Evolutionary conservation across 352 stramenopile species (phyloP), one percentile per base, ranked within the genome.

Genomic region (Pythium monospermum): DNA sequence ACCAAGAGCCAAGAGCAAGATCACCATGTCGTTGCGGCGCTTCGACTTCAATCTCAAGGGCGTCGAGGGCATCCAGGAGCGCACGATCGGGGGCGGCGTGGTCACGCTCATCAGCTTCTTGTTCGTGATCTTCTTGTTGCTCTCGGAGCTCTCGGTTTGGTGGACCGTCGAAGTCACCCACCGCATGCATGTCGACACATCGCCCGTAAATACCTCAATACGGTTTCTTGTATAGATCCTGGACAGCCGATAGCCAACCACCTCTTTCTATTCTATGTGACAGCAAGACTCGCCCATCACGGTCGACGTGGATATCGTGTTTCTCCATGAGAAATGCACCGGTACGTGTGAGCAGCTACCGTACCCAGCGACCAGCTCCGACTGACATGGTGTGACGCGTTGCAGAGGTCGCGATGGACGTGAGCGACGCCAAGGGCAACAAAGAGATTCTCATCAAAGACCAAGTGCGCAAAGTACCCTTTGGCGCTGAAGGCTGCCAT

Each of bases 1-100:
- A 49, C 10, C 23, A 2, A 54, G 6, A 27, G 36, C 12, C 11
- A 39, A 22, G 18, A 1, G 32, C 26, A 31, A 19, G 23, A 23
- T 32, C 26, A 63, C 16, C 15, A 82, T 83, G 66, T 71, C 73
- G 63, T 88, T 76, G 80, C 74, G 81, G 62, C 76, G 76, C 57
- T 94, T 92, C 61, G 84, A 94, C 71, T 70, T 92, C 52, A 91
- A 94, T 50, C 76, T 77, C 49, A 94, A 94, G 76, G 84, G 82
- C 69, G 76, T 94, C 37, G 84, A 94, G 61, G 84, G 84, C 63
- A 93, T 94, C 62, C 84, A 94, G 68, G 81, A 91, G 72, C 80
- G 80, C 63, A 94, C 83, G 37, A 85, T 89, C 53, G 75, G 81
- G 49, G 83, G 83, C 19, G 83, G 81, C 26, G 49, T 94, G 37